Evolutionary conservation across 768 basidiomycete genomes (phyloP), one percentile per base, ranked within the genome.

Genomic region (Xerocomellus dryophilus): DNA sequence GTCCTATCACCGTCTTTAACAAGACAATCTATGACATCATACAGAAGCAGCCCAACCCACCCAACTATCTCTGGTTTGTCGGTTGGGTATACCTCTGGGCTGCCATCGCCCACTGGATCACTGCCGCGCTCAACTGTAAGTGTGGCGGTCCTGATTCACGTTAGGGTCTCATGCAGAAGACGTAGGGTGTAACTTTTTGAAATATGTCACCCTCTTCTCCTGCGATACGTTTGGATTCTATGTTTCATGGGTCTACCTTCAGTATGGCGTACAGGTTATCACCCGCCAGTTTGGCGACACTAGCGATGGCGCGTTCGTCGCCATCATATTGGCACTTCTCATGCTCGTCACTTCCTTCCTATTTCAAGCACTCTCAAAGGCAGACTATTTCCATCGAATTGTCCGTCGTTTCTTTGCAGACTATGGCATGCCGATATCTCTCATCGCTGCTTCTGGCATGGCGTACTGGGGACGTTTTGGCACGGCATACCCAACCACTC

Each of bases 11-110:
- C 4, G 90, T 96, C 9, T 85, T 94, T 61, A 95, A 94, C 75
- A 91, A 90, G 74, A 92, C 88, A 2, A 91, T 95, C 41, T 93
- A 81, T 67, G 79, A 86, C 60, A 90, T 94, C 53, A 74, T 91
- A 50, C 66, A 78, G 61, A 73, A 73, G 18, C 77, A 80, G 47
- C 60, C 75, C 10, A 76, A 85, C 54, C 74, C 85, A 6, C 91
- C 92, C 2, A 69, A 80, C 47, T 96, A 94, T 66, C 79, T 93
- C 12, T 87, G 88, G 34, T 94, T 94, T 63, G 80, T 95, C 9
- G 92, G 92, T 25, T 95, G 93, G 93, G 88, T 92, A 0, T 95
- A 96, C 67, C 73, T 93, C 0, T 94, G 92, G 92, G 90, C 81
- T 32, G 93, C 91, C 0, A 88, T 93, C 38, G 70, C 89, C 38